Percentiles rank a stretch among this genome's conserved stretches.
These are phyloP conservation scores for Aechmea fasciata DNA, from an alignment of 176 grass and related monocot species.

Conservation along the genomic window DNA sequence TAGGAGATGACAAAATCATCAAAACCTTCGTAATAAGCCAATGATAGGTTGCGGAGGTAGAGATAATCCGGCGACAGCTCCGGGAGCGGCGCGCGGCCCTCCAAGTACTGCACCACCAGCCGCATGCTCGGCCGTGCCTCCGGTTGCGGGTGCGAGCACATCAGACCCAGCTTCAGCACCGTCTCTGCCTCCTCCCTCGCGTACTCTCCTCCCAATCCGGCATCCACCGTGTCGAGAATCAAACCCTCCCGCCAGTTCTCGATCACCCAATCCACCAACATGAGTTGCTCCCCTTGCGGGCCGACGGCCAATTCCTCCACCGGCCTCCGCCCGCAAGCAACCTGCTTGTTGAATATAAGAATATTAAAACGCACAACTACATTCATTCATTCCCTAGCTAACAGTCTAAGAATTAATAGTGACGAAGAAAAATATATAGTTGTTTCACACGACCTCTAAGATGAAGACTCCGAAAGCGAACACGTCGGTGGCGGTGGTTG, in stretches of 20 bases:
- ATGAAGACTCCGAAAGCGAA: slow-evolving; percentile 12
- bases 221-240: neutral
- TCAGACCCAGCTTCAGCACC: neutral
- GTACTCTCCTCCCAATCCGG: neutral
- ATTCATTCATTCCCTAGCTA: no score
- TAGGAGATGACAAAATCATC: slow-evolving; percentile 6
- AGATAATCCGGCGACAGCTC: slow-evolving; percentile 22
- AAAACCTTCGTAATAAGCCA: slow-evolving; percentile 25
- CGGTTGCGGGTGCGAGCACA: slow-evolving; percentile 29
- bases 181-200: neutral
- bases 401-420: no score
- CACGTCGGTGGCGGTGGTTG: neutral
- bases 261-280: slow-evolving; percentile 20
- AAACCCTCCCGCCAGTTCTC: neutral
- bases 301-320: neutral
- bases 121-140: slow-evolving; percentile 23
- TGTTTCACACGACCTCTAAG: neutral
- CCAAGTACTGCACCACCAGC: slow-evolving; percentile 23
- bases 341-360: neutral
- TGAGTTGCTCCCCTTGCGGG: neutral
- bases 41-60: slow-evolving; percentile 15
- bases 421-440: slow-evolving; percentile 26
- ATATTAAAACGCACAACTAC: no score
- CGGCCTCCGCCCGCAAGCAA: slow-evolving; percentile 14
- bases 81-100: neutral